Evolutionary conservation across 352 stramenopile species (phyloP), one percentile per base, ranked within the genome.

Genomic region (Blastocystis hominis): DNA sequence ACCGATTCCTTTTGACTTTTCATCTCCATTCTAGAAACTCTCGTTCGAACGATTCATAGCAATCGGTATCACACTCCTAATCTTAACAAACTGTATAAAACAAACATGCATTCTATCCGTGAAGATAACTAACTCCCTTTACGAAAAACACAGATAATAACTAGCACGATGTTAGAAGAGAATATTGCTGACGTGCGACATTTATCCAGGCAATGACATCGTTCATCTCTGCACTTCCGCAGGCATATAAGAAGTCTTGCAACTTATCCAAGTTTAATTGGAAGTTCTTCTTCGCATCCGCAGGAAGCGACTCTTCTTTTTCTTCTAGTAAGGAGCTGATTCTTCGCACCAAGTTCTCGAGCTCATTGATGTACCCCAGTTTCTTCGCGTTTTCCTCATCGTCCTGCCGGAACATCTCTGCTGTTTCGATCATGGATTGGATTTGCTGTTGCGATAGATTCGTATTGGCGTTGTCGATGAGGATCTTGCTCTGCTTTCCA

Each of bases 391-490:
- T 91, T 34, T 89, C 88, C 30, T 96, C 93, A 89, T 97, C 93
- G 77, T 96, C 91, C 40, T 92, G 91, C 91, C 95, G 95, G 91
- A 95, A 97, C 70, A 92, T 92, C 89, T 97, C 93, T 34, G 94
- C 94, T 68, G 96, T 93, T 36, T 94, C 88, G 4, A 97, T 93
- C 93, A 97, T 96, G 88, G 92, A 90, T 59, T 97, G 93, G 90
- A 97, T 96, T 78, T 97, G 94, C 9, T 95, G 91, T 78, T 95
- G 92, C 66, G 91, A 95, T 30, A 97, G 91, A 40, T 94, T 93
- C 20, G 93, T 94, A 89, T 96, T 96, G 89, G 97, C 93, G 91
- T 96, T 96, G 72, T 92, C 96, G 90, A 97, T 97, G 77, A 93
- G 97, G 79, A 96, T 97, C 92, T 97, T 96, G 88, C 95, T 93